Base-by-base conservation (phyloP, 2,329 filamentous ascomycete genomes). In the Cladosporium sp. region DNA sequence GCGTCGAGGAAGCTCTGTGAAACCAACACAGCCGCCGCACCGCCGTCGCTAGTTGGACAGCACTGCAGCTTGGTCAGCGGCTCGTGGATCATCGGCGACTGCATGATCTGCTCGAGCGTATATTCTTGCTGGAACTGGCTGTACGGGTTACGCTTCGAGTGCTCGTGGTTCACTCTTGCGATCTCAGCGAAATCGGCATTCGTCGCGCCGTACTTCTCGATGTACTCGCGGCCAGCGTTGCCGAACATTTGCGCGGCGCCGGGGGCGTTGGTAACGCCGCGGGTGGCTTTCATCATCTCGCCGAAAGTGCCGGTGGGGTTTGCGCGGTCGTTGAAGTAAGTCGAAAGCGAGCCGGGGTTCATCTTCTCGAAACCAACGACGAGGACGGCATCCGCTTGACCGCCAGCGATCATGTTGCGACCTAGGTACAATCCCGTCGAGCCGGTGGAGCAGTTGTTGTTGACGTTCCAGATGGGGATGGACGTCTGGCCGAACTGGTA, bases 321-420 rank as follows among this genome's bases (percentile, higher is more conserved):
- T 71, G 89, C 86, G 28, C 94, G 86, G 77, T 98, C 94, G 71
- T 93, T 89, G 82, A 91, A 98, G 81, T 91, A 89, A 65, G 83
- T 86, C 81, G 93, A 89, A 70, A 98, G 83, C 71, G 88, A 91
- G n/a, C 94, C 94, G 0, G 91, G 89, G 81, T 90, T 93, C 94
- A 98, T 98, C 87, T 97, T 97, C 84, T 98, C 95, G 73, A 98
- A 98, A 4, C 94, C 95, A 23, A 98, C 88, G 0, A 98, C 93
- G 67, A 98, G 82, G 23, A 97, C 88, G 76, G 92, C 96, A 79
- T 97, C 91, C 1, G 92, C 91, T 16, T 87, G 91, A 36, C 93
- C 93, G 72, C 91, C 85, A 7, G 88, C 84, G 72, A 97, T 89
- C 77, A 96, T 85, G 62, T 89, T 92, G 36, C 93, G 85, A 1